Conservation (phyloP, 108 stramenopile species). For the Cyclotella kingstonii region DNA sequence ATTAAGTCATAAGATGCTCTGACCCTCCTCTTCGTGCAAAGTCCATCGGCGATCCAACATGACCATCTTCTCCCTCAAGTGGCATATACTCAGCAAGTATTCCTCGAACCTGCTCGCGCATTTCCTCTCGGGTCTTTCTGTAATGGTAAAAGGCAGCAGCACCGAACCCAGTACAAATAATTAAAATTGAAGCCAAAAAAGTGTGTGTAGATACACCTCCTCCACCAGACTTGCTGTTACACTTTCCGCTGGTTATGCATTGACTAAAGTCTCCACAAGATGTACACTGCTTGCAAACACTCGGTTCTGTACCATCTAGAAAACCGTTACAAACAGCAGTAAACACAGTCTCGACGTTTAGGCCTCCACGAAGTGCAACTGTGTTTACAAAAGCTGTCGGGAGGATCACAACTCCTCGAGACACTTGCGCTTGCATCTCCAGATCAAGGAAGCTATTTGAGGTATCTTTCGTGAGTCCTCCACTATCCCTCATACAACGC, state of each 20-base stretch:
- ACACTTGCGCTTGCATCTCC: slow-evolving; percentile 50
- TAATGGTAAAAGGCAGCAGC: slow-evolving; percentile 73
- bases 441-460: slow-evolving; percentile 67
- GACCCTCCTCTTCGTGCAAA: slow-evolving; percentile 45
- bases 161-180: slow-evolving; percentile 41
- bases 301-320: slow-evolving; percentile 61
- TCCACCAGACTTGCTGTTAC: slow-evolving; percentile 25
- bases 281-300: slow-evolving; percentile 42
- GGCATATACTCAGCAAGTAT: slow-evolving; percentile 94
- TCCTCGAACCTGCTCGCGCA: slow-evolving; percentile 86
- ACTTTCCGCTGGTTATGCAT: slow-evolving; percentile 38
- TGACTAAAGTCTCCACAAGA: slow-evolving; percentile 34
- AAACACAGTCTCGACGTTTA: slow-evolving; percentile 53
- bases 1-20: slow-evolving; percentile 31
- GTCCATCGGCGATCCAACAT: slow-evolving; percentile 47
- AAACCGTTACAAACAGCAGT: slow-evolving; percentile 72
- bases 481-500: slow-evolving; percentile 61
- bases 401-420: slow-evolving; percentile 49
- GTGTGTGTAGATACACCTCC: slow-evolving; percentile 40
- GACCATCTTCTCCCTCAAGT: slow-evolving; percentile 68
- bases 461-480: slow-evolving; percentile 42
- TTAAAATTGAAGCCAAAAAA: slow-evolving; percentile 44
- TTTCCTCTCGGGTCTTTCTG: slow-evolving; percentile 72
- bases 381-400: slow-evolving; percentile 66
- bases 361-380: slow-evolving; percentile 61